Evolutionary conservation across 2,329 filamentous ascomycete genomes (phyloP), one percentile per base, ranked within the genome.

Genomic region (Parastagonospora nodorum): DNA sequence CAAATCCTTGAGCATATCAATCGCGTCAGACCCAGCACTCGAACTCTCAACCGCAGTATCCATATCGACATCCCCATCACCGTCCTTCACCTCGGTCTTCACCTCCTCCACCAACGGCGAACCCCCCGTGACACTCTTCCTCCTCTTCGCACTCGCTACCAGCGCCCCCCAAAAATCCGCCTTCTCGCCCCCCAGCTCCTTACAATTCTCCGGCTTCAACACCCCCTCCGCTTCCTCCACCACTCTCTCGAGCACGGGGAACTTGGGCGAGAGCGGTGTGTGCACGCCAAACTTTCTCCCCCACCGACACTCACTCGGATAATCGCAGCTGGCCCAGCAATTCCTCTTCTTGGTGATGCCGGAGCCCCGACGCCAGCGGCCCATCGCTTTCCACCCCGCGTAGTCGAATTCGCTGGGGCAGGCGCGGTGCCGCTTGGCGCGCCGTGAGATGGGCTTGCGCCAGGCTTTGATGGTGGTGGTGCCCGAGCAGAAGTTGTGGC

Each of bases 401-500:
- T 82, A 83, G 60, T 84, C 81, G 48, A 84, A 83, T 45, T 82
- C 78, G 35, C 74, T 77, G 0, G 67, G 66, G 53, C 81, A 84
- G 6, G 78, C 76, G 33, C 69, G 65, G 38, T 75, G 72, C 37
- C 68, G 65, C 38, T 68, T 51, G 35, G 64, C 24, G 40, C 58
- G 49, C 2, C 42, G 43, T 2, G 31, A 27, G 1, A 39, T 36
- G 1, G 53, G 32, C 12, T 61, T 58, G 1, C 73, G 69, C 55
- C 68, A 71, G 6, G 51, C 52, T 29, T 74, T 75, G 14, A 75
- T 58, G 0, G 69, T 67, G 1, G 74, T 77, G 1, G 63, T 75
- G 53, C 81, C 80, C 3, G 78, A 69, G 69, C 81, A 84, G 72
- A 82, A 83, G 51, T 71, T 68, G 62, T 84, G 81, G 2, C 81